Evolutionary conservation across 129 eudicot species (phyloP), one percentile per base, ranked within the genome.

Genomic region (Helichrysum umbraculigerum): DNA sequence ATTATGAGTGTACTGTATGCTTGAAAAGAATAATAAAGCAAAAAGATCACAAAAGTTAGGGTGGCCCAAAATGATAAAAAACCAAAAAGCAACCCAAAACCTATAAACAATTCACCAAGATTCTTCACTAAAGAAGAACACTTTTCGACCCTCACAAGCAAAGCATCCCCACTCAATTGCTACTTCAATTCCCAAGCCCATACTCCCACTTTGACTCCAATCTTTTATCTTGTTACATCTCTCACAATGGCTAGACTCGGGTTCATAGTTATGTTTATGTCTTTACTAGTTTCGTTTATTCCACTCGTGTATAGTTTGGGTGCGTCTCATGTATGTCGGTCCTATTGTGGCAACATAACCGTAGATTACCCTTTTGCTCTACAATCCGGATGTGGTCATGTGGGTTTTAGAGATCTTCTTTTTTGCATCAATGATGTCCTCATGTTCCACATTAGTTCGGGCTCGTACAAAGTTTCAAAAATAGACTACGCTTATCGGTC

Each of bases 361-460:
- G 33, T 95, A 7, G 96, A 95, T 59, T 89, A 95, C 91, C 99
- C 99, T 21, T 95, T 95, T 15, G 88, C 86, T 15, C 54, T 89
- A 74, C 87, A 80, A 51, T 32, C 90, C 5, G 99, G 99, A n/a
- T 95, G 99, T 54, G 97, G 97, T 34, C 99, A 95, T 70, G 87
- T 90, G 17, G 92, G 89, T 61, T 95, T 59, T 50, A 80, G 94
- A 41, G 95, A 95, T 39, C 92, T 91, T 70, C 56, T 95, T 65
- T 95, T 87, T 74, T 95, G 99, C 83, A 87, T 95, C 74, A 95
- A 95, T 47, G 96, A 91, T 65, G 90, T 95, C 7, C 86, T 89
- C 1, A 95, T 95, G 99, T 84, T 95, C 58, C 99, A 95, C 84
- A 91, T 91, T 29, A 85, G 90, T 79, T 95, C 99, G 0, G 99